Conservation (phyloP, 257 asterid species). For the Jaltomata sinuosa region DNA sequence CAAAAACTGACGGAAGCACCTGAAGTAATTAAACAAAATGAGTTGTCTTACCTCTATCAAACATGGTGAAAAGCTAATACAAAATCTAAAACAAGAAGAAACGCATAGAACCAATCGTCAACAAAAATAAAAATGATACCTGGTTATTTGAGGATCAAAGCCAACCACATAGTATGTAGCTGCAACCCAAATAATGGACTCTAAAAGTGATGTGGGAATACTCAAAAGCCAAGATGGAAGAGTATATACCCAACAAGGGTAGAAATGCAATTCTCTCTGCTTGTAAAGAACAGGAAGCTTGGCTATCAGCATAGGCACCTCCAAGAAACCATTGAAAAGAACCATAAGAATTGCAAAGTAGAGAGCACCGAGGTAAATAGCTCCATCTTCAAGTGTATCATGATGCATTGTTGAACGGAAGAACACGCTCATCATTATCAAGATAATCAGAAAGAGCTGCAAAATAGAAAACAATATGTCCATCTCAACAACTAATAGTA, state of each 20-base stretch:
- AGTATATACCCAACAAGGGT: conserved; percentile 84
- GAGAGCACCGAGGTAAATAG: conserved; percentile 72
- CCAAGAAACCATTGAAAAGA: conserved; percentile 82
- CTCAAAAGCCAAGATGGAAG: conserved; percentile 85
- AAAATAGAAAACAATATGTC: conserved; percentile 7
- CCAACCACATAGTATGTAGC: conserved; percentile 82
- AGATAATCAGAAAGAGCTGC: conserved; percentile 60
- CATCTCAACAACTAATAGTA: neutral
- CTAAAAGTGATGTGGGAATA: conserved; percentile 55
- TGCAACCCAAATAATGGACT: conserved; percentile 70
- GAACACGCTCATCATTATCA: conserved; percentile 74
- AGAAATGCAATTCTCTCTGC: conserved; percentile 76
- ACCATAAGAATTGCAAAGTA: conserved; percentile 66
- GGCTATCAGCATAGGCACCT: conserved; percentile 66
- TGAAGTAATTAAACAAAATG: conserved; percentile 8
- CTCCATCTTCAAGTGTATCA: conserved; percentile 59
- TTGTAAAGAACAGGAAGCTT: conserved; percentile 89
- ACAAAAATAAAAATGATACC: conserved; percentile 22
- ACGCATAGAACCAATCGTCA: neutral
- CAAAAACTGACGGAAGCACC: conserved; percentile 60
- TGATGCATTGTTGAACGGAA: conserved; percentile 70
- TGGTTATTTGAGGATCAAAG: conserved; percentile 66
- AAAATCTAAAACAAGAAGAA: neutral
- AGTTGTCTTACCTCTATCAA: neutral
- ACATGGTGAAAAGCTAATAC: neutral